phyloP scores from a whole-genome alignment of 306 rosid species.

The Corylus heterophylla region DNA sequence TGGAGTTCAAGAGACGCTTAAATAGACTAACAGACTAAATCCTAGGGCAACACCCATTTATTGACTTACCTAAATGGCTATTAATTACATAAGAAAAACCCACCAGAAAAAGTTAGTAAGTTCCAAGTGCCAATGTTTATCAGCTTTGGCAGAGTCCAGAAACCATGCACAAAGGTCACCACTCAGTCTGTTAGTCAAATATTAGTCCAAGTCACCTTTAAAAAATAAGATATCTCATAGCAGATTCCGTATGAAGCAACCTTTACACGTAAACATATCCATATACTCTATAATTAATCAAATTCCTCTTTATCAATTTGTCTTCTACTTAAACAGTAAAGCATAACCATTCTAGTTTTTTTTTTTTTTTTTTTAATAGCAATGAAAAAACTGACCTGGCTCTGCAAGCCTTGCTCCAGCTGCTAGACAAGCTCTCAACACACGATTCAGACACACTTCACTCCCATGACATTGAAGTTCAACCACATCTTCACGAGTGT shows the following conservation, averaged over 20 bases:
- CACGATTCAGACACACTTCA: constrained; percentile 89
- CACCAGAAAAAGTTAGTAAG: not conserved
- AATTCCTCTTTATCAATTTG: not conserved
- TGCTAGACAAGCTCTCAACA: constrained; percentile 79
- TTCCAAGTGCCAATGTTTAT: not conserved
- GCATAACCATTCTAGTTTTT: not conserved
- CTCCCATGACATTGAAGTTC: constrained; percentile 97
- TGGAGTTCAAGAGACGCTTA: too few species aligned
- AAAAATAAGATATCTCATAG: not conserved
- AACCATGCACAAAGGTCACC: not conserved
- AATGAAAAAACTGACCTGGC: constrained; percentile 52
- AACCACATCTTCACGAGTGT: constrained; percentile 91
- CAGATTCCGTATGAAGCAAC: not conserved
- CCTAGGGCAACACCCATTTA: too few species aligned
- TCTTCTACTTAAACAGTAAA: not conserved
- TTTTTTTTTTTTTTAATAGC: too few species aligned
- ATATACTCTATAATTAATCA: not conserved
- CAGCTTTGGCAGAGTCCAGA: not conserved
- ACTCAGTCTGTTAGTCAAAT: not conserved
- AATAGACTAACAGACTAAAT: too few species aligned
- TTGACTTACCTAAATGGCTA: not conserved
- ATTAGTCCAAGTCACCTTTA: not conserved
- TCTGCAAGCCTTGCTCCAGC: constrained; percentile 94
- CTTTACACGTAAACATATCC: not conserved
- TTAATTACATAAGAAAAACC: not conserved